Conservation (phyloP, 345 rosid species). For the Heritiera littoralis region DNA sequence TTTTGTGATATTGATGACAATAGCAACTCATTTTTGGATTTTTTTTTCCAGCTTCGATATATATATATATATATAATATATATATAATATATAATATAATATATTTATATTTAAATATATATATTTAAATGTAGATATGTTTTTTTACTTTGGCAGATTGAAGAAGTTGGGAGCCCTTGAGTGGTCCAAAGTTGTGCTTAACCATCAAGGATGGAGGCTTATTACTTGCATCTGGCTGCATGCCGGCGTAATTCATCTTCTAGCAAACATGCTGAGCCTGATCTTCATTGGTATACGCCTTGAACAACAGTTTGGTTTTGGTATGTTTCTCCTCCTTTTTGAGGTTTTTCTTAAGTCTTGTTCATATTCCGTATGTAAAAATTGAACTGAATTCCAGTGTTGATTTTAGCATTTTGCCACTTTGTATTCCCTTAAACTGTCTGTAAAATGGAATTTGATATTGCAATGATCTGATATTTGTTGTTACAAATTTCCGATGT, state of each 20-base stretch:
- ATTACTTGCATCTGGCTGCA: constrained; percentile 91
- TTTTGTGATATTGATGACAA: background rate
- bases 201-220: constrained; percentile 88
- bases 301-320: constrained; percentile 91
- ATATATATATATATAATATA: too few species aligned
- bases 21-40: background rate
- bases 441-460: background rate
- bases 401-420: background rate
- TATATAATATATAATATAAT: too few species aligned
- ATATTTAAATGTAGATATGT: background rate
- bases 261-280: constrained; percentile 78
- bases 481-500: constrained; percentile 8
- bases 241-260: constrained; percentile 83
- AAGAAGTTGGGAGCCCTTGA: constrained; percentile 77
- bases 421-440: background rate
- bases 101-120: background rate
- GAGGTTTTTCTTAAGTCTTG: background rate
- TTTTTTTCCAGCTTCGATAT: background rate
- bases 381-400: background rate
- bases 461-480: background rate
- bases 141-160: constrained; percentile 48
- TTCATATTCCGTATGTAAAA: background rate
- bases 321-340: constrained; percentile 39
- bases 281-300: constrained; percentile 88
- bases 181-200: constrained; percentile 61